Conservation (phyloP, 2,329 filamentous ascomycete species). For the Aspergillus costaricaensis region DNA sequence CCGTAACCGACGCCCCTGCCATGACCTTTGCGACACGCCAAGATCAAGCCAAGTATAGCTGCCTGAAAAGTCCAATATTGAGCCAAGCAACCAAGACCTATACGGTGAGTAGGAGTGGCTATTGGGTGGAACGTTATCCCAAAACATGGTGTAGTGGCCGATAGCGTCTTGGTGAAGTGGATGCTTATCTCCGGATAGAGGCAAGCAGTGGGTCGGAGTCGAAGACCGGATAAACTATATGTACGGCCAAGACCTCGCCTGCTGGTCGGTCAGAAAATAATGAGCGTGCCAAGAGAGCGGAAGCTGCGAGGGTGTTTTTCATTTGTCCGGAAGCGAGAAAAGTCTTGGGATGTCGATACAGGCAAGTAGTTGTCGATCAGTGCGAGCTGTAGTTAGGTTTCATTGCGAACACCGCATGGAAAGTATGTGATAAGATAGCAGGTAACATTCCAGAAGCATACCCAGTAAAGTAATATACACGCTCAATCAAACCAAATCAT, state of each 20-base stretch:
- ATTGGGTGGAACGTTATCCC: background rate
- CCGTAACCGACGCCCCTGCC: no score
- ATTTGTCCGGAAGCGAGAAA: no score
- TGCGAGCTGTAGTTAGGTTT: no score
- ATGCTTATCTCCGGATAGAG: conserved; percentile 6
- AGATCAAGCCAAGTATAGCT: no score
- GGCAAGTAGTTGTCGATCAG: no score
- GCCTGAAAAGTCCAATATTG: background rate
- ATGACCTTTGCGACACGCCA: no score
- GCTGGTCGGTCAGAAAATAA: no score
- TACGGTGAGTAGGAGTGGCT: background rate
- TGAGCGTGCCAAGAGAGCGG: no score
- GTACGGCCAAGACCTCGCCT: background rate
- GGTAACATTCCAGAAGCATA: background rate
- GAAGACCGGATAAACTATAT: background rate
- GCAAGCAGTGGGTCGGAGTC: background rate
- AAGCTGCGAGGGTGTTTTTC: no score
- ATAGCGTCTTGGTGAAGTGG: conserved; percentile 9
- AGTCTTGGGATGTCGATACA: no score
- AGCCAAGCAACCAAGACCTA: background rate
- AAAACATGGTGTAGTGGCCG: background rate
- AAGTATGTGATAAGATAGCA: background rate
- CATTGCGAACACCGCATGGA: no score
- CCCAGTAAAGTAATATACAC: background rate
- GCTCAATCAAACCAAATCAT: background rate